These are phyloP conservation scores for Aspergillus terreus DNA, from an alignment of 2,329 filamentous ascomycete species.

Conservation along the genomic window DNA sequence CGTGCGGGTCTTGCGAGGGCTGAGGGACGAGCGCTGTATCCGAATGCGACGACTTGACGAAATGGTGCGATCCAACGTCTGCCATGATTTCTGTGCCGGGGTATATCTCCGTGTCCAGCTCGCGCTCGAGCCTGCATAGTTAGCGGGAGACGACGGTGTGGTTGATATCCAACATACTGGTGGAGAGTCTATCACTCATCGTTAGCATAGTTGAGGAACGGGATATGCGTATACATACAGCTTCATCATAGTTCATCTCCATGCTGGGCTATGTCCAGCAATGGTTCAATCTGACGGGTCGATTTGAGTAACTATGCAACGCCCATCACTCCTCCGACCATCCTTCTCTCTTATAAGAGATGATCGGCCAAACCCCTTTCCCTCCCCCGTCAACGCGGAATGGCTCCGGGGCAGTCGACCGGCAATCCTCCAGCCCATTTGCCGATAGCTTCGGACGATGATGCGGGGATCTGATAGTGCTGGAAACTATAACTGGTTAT, in stretches of 20 bases:
- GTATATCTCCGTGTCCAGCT: slow-evolving; percentile 52
- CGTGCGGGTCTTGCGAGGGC: slow-evolving; percentile 45
- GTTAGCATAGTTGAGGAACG: background rate
- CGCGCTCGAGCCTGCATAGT: slow-evolving; percentile 46
- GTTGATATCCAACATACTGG: slow-evolving; percentile 14
- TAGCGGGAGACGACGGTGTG: slow-evolving; percentile 20
- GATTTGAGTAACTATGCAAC: background rate
- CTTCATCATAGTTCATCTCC: slow-evolving; percentile 49
- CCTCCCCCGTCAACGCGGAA: background rate
- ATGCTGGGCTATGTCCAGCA: slow-evolving; percentile 21
- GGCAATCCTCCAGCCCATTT: too few relatives aligned
- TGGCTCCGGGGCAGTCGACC: background rate
- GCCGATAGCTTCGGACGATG: background rate
- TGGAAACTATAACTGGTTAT: too few relatives aligned
- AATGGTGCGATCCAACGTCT: slow-evolving; percentile 61
- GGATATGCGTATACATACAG: slow-evolving; percentile 20
- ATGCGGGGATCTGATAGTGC: background rate
- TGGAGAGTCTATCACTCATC: slow-evolving; percentile 16
- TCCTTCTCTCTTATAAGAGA: background rate
- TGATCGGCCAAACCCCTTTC: too few relatives aligned
- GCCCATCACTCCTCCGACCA: background rate
- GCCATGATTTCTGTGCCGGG: slow-evolving; percentile 60
- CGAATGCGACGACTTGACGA: slow-evolving; percentile 51
- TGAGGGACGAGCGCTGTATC: slow-evolving; percentile 50
- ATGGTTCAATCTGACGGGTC: background rate